These are phyloP conservation scores for Nothopassalora personata DNA, from an alignment of 2,329 filamentous ascomycete genomes.

Conservation along the genomic window DNA sequence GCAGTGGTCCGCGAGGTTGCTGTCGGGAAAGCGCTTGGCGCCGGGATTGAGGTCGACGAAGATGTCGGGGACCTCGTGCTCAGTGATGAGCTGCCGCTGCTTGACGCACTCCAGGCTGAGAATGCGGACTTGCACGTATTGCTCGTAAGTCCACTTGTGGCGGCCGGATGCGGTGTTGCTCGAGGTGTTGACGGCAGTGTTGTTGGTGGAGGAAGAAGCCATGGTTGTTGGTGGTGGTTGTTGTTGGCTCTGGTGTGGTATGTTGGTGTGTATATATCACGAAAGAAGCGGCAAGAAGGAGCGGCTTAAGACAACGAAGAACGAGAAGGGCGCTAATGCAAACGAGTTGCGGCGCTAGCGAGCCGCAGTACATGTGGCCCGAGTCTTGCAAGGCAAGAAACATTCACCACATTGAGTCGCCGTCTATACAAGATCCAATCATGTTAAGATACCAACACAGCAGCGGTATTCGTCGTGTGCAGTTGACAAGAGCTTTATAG, in stretches of 20 bases:
- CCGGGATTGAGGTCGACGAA: neutral
- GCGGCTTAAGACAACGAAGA: neutral
- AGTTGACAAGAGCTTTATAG: neutral
- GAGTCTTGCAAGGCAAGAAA: neutral
- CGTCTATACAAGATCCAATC: neutral
- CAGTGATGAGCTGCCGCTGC: neutral
- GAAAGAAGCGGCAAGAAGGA: neutral
- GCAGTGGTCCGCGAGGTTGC: neutral
- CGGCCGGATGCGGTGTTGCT: neutral
- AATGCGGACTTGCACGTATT: neutral
- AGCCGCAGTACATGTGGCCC: neutral
- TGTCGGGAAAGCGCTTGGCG: neutral
- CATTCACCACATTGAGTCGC: neutral
- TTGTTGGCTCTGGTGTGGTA: neutral
- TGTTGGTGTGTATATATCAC: neutral
- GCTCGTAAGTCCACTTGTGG: neutral
- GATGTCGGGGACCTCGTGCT: neutral
- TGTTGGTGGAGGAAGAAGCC: neutral
- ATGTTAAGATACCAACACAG: neutral
- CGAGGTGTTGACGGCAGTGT: neutral
- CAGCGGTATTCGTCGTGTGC: neutral
- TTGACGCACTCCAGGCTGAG: neutral
- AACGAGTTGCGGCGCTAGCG: neutral
- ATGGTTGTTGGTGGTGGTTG: neutral
- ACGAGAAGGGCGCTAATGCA: neutral